These are phyloP conservation scores for Dothiorella sarmentorum DNA, from an alignment of 2,329 filamentous ascomycete species.

Conservation along the genomic window DNA sequence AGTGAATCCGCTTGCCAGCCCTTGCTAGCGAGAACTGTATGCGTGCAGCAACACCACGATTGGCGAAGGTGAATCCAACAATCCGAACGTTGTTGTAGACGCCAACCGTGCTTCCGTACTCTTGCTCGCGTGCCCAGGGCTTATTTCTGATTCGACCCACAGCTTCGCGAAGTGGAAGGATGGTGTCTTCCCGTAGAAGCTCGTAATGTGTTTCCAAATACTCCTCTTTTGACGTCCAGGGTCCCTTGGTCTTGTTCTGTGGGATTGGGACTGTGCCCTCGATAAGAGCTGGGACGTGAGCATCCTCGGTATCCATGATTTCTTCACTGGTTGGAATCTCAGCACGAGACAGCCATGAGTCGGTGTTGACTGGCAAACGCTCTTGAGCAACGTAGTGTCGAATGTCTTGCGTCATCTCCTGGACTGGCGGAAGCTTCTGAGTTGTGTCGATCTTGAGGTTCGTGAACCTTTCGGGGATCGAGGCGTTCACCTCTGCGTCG, in stretches of 20 bases:
- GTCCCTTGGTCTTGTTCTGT: constrained; percentile 38
- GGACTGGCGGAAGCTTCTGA: neutral
- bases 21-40: constrained; percentile 68
- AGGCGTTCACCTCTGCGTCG: no score
- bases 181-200: constrained; percentile 70
- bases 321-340: constrained; percentile 57
- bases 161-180: constrained; percentile 65
- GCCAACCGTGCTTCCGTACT: constrained; percentile 33
- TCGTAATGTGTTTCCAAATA: constrained; percentile 74
- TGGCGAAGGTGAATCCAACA: constrained; percentile 53
- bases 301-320: constrained; percentile 39
- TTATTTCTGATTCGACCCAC: constrained; percentile 54
- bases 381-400: neutral
- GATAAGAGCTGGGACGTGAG: no score
- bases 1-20: constrained; percentile 64
- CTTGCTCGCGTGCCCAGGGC: constrained; percentile 58
- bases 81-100: constrained; percentile 32
- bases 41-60: constrained; percentile 61
- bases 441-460: no score
- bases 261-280: neutral
- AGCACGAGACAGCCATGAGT: constrained; percentile 31
- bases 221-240: constrained; percentile 58
- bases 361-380: neutral
- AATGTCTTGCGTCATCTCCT: neutral
- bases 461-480: no score